Evolutionary conservation across 73 alveolate genomes (phyloP).

Genomic region (Paramecium biaurelia): DNA sequence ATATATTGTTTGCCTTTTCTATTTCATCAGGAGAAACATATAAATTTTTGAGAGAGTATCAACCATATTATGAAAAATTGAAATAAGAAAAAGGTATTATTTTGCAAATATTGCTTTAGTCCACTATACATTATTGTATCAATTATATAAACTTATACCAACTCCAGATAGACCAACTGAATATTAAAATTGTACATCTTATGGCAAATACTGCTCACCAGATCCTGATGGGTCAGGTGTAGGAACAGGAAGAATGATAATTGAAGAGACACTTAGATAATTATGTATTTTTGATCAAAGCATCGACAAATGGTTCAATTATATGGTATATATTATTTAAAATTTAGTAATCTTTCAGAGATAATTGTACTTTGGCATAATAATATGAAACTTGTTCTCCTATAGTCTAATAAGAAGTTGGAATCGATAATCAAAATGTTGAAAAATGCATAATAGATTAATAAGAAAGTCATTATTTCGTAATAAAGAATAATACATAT

Average conservation of each 20-base stretch:
- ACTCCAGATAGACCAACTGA: not conserved
- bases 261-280: conserved; percentile 19
- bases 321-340: not conserved
- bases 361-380: conserved; percentile 11
- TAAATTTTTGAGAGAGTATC: conserved; percentile 27
- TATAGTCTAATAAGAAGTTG: not conserved
- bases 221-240: conserved; percentile 41
- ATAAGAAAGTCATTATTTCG: not conserved
- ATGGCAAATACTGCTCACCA: conserved; percentile 12
- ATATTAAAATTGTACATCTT: not conserved
- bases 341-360: not conserved
- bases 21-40: not conserved
- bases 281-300: not conserved
- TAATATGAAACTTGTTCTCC: not conserved
- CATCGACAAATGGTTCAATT: not conserved
- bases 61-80: conserved; percentile 18
- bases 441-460: not conserved
- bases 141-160: not conserved
- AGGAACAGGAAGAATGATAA: not conserved
- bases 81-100: not conserved
- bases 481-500: not conserved
- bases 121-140: not conserved
- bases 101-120: not conserved
- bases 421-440: not conserved
- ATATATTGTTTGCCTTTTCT: not conserved